A percentile compares a stretch with the other conserved stretches of the same genome.
Evolutionary conservation across 2,329 filamentous ascomycete genomes (phyloP).

Genomic region (Neofusicoccum laricinum): DNA sequence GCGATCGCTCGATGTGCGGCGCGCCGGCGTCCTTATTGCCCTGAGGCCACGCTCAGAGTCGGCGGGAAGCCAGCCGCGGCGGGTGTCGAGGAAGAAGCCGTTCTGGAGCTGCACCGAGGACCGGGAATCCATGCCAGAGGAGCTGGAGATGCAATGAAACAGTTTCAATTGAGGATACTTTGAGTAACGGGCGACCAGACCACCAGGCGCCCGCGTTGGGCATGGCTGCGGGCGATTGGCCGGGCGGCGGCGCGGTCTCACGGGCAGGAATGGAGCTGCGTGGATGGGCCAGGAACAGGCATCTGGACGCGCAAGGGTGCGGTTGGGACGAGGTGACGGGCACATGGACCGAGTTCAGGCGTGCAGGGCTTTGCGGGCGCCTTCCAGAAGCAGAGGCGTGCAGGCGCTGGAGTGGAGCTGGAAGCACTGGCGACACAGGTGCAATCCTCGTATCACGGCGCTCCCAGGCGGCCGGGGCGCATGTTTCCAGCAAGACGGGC

Average conservation of each 20-base stretch:
- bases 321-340: not conserved
- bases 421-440: conserved; percentile 14
- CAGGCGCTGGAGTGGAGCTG: conserved; percentile 9
- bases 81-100: not conserved
- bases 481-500: conserved; percentile 17
- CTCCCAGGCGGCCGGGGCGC: conserved; percentile 8
- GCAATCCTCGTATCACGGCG: conserved; percentile 13
- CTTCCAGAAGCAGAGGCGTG: conserved; percentile 15
- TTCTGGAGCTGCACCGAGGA: not conserved
- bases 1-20: not conserved
- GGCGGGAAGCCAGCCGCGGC: not conserved
- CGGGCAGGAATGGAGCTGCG: conserved; percentile 11
- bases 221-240: conserved; percentile 6
- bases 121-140: conserved; percentile 9
- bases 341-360: conserved; percentile 14
- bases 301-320: conserved; percentile 7
- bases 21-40: not conserved
- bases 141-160: conserved; percentile 16
- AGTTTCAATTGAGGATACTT: conserved; percentile 18
- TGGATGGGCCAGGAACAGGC: conserved; percentile 14
- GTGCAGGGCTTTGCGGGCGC: conserved; percentile 3
- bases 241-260: not conserved
- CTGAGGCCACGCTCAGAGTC: not conserved
- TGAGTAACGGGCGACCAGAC: conserved; percentile 13
- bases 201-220: conserved; percentile 5